A percentile compares a stretch with the other conserved stretches of the same genome.
Evolutionary conservation across 805 yeast genomes (phyloP).

Genomic region (Kregervanrija delftensis): DNA sequence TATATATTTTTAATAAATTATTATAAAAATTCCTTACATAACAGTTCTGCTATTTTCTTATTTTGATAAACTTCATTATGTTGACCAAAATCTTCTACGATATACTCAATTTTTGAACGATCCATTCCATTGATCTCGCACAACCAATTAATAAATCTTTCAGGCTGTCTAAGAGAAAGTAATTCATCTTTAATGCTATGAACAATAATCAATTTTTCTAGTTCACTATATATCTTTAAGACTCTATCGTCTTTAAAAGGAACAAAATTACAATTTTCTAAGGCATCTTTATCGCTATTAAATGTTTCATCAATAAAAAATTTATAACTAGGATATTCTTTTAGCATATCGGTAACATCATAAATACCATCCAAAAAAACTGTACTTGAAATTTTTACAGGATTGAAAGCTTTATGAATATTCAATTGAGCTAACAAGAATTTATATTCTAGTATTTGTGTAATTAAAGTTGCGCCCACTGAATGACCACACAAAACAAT

Average conservation of each 20-base stretch:
- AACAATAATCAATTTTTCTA: conserved; percentile 31
- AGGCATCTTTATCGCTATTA: conserved; percentile 13
- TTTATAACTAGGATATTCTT: conserved; percentile 56
- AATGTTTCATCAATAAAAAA: conserved; percentile 58
- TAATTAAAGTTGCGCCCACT: conserved; percentile 65
- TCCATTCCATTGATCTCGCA: neutral
- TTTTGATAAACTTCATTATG: conserved; percentile 61
- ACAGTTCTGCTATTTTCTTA: conserved; percentile 23
- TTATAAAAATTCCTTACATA: too few relatives aligned
- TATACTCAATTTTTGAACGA: conserved; percentile 11
- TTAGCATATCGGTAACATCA: conserved; percentile 40
- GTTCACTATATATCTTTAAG: conserved; percentile 3
- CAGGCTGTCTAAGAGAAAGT: conserved; percentile 44
- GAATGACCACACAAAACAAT: conserved; percentile 62
- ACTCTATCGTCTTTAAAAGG: conserved; percentile 3
- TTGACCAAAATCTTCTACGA: conserved; percentile 40
- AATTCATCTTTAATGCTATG: conserved; percentile 69
- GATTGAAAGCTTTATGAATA: conserved; percentile 8
- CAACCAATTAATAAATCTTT: conserved; percentile 31
- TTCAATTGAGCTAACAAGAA: conserved; percentile 3
- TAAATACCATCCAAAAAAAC: conserved; percentile 67
- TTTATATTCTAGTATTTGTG: conserved; percentile 39
- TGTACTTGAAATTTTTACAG: conserved; percentile 18
- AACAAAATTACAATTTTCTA: conserved; percentile 12
- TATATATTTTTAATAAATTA: too few relatives aligned